These are phyloP conservation scores for Coniella lustricola DNA, from an alignment of 2,329 filamentous ascomycete genomes.

Conservation along the genomic window DNA sequence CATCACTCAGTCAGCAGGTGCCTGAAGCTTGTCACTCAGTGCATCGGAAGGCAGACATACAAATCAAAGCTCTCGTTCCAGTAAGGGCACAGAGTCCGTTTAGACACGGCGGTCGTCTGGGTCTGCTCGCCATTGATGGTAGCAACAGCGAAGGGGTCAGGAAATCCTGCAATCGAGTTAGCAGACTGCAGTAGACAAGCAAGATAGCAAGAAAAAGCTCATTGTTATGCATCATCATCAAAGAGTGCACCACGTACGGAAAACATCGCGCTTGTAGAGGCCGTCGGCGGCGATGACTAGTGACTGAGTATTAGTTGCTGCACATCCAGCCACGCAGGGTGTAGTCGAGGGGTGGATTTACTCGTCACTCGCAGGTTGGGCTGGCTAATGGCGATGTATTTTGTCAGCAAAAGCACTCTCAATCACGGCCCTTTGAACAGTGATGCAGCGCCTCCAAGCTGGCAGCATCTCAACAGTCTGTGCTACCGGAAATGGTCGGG, in stretches of 20 bases:
- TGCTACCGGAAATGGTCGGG: constrained; percentile 6
- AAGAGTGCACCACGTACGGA: constrained; percentile 60
- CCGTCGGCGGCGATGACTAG: constrained; percentile 97
- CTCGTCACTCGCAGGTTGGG: constrained; percentile 91
- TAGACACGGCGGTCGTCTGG: constrained; percentile 94
- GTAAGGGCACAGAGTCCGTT: constrained; percentile 97
- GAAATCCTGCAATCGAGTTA: constrained; percentile 62
- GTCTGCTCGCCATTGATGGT: constrained; percentile 98
- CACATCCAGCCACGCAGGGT: constrained; percentile 14
- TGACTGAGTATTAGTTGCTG: constrained; percentile 29
- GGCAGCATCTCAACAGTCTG: constrained; percentile 4
- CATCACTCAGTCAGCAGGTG: constrained; percentile 13
- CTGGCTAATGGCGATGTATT: constrained; percentile 43
- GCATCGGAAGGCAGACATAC: constrained; percentile 57
- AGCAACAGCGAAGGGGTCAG: constrained; percentile 94
- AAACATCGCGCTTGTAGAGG: constrained; percentile 98
- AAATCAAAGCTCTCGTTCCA: constrained; percentile 99
- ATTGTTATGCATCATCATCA: neutral
- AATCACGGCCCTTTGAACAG: constrained; percentile 2
- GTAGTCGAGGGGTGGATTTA: constrained; percentile 39
- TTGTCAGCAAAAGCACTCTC: constrained; percentile 6
- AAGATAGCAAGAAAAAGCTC: constrained; percentile 4
- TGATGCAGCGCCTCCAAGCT: constrained; percentile 1
- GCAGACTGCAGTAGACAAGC: constrained; percentile 15
- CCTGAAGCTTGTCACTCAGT: neutral